These are phyloP conservation scores for Penicillium sp. DNA, from an alignment of 2,329 filamentous ascomycete species.

Conservation along the genomic window DNA sequence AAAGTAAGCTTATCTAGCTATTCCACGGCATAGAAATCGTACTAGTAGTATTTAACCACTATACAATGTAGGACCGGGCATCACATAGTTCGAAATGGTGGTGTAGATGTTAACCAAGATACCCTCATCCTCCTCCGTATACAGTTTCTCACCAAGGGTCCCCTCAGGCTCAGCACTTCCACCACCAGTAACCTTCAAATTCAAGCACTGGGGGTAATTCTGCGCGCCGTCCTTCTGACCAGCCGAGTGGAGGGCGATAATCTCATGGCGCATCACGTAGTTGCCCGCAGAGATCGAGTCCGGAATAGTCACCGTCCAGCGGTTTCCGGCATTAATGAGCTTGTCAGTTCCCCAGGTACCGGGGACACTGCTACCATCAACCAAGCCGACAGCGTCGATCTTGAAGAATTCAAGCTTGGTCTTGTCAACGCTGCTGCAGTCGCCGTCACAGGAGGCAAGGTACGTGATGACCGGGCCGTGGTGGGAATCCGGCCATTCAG, in stretches of 20 bases:
- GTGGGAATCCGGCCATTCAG: constrained; percentile 66
- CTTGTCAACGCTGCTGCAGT: constrained; percentile 61
- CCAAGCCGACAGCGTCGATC: constrained; percentile 62
- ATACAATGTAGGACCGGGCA: constrained; percentile 56
- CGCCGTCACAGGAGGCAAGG: constrained; percentile 63
- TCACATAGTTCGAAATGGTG: constrained; percentile 50
- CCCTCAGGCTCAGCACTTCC: constrained; percentile 54
- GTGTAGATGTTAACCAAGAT: constrained; percentile 65
- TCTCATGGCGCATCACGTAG: constrained; percentile 61
- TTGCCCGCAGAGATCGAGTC: constrained; percentile 52
- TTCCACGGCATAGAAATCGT: neutral
- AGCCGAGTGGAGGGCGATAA: constrained; percentile 58
- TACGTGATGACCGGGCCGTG: constrained; percentile 68
- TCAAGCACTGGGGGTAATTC: constrained; percentile 63
- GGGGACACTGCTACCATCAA: constrained; percentile 46
- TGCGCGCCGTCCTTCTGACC: constrained; percentile 52
- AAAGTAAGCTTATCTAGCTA: neutral
- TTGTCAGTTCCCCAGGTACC: constrained; percentile 62
- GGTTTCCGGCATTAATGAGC: constrained; percentile 58
- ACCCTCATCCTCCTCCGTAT: constrained; percentile 61
- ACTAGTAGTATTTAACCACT: constrained; percentile 11
- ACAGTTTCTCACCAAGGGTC: constrained; percentile 58
- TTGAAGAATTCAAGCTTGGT: constrained; percentile 64
- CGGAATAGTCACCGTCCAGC: constrained; percentile 55
- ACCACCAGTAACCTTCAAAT: constrained; percentile 63